Evolutionary conservation across 1,284 basidiomycete species (phyloP).

Genomic region (Marasmius sp.): DNA sequence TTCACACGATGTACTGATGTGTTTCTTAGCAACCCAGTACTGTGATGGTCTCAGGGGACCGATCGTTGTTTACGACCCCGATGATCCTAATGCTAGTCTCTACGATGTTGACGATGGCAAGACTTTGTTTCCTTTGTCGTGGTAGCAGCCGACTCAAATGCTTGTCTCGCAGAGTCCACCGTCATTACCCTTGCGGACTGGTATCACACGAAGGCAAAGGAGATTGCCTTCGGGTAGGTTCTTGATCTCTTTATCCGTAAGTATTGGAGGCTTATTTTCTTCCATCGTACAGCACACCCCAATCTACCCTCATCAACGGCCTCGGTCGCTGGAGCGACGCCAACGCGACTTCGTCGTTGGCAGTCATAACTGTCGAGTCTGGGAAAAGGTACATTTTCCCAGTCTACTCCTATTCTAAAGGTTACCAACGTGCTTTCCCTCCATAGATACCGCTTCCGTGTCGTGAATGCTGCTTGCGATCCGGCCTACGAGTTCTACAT

Average conservation of each 20-base stretch:
- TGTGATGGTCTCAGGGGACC: conserved; percentile 48
- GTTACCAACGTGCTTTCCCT: neutral
- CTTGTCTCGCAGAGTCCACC: conserved; percentile 20
- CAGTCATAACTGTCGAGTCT: conserved; percentile 29
- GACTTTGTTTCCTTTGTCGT: conserved; percentile 4
- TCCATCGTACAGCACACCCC: conserved; percentile 21
- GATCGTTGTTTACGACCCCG: conserved; percentile 45
- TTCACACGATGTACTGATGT: neutral
- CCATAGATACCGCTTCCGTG: conserved; percentile 33
- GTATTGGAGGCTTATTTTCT: neutral
- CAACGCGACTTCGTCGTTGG: conserved; percentile 11
- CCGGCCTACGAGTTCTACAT: conserved; percentile 34
- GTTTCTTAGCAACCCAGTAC: conserved; percentile 26
- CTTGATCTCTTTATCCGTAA: neutral
- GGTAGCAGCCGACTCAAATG: neutral
- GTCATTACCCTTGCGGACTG: conserved; percentile 33
- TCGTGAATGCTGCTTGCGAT: conserved; percentile 49
- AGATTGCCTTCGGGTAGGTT: neutral
- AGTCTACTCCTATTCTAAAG: neutral
- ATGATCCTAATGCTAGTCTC: conserved; percentile 39
- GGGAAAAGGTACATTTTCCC: conserved; percentile 9
- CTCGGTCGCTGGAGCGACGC: conserved; percentile 25
- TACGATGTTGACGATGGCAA: conserved; percentile 48
- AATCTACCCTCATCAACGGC: conserved; percentile 46
- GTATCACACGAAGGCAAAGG: conserved; percentile 22